Conservation (phyloP, 2,329 filamentous ascomycete genomes). For the Fusarium heterosporum region DNA sequence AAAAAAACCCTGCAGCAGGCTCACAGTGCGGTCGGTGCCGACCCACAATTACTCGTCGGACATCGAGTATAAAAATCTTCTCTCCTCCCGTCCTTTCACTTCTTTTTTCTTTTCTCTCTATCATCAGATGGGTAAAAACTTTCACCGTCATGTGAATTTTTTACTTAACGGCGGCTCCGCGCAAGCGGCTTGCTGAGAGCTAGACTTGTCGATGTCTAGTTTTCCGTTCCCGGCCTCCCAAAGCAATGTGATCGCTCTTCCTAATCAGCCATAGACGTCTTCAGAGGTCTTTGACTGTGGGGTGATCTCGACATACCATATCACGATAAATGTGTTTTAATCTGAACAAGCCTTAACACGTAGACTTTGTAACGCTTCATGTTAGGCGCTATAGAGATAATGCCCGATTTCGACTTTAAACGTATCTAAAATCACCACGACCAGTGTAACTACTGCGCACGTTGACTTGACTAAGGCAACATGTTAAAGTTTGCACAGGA, state of each 20-base stretch:
- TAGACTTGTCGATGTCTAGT: conserved; percentile 62
- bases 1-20: conserved; percentile 3
- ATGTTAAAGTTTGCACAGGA: no score
- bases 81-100: neutral
- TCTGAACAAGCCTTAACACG: neutral
- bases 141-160: conserved; percentile 51
- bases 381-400: no score
- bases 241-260: conserved; percentile 61
- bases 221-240: conserved; percentile 68
- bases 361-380: neutral
- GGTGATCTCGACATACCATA: conserved; percentile 60
- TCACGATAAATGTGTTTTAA: neutral
- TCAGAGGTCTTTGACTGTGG: conserved; percentile 63
- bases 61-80: conserved; percentile 19
- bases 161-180: conserved; percentile 64
- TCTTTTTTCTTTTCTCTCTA: conserved; percentile 11
- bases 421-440: no score
- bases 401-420: no score
- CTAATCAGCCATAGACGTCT: conserved; percentile 57
- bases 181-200: conserved; percentile 66
- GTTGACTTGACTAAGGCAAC: no score
- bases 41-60: conserved; percentile 9
- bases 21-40: neutral
- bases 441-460: no score
- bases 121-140: conserved; percentile 31